Conservation (phyloP, 306 rosid genomes). For the Morella rubra region DNA sequence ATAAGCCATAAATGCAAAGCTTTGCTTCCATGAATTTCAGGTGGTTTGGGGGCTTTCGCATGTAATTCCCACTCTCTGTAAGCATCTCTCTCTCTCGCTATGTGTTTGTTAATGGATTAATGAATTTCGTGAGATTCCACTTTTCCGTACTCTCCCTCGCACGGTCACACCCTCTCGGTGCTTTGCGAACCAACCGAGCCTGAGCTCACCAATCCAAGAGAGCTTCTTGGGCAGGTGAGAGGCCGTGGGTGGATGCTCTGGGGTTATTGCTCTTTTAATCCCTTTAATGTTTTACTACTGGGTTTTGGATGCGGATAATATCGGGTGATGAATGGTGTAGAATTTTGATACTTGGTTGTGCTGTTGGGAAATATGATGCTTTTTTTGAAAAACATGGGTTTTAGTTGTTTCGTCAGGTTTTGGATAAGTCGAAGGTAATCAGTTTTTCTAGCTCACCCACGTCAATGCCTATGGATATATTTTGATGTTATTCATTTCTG, state of each 20-base stretch:
- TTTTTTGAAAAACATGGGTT: no score
- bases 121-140: not conserved
- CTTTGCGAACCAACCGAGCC: not conserved
- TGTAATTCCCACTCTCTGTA: not conserved
- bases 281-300: not conserved
- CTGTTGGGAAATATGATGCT: not conserved
- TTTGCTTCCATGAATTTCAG: not conserved
- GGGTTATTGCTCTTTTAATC: not conserved
- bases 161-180: not conserved
- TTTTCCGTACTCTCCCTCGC: not conserved
- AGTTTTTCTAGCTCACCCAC: no score
- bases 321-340: not conserved
- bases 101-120: not conserved
- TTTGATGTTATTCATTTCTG: no score
- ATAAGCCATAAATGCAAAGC: not conserved
- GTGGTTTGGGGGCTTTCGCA: not conserved
- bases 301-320: not conserved
- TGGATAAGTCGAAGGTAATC: not conserved
- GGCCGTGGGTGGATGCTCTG: not conserved
- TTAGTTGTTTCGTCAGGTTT: no score
- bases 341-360: not conserved
- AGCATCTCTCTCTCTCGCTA: not conserved
- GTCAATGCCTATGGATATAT: no score
- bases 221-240: not conserved
- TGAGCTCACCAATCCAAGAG: not conserved